Conservation (phyloP, 805 yeast genomes). For the Phaffomyces opuntiae region DNA sequence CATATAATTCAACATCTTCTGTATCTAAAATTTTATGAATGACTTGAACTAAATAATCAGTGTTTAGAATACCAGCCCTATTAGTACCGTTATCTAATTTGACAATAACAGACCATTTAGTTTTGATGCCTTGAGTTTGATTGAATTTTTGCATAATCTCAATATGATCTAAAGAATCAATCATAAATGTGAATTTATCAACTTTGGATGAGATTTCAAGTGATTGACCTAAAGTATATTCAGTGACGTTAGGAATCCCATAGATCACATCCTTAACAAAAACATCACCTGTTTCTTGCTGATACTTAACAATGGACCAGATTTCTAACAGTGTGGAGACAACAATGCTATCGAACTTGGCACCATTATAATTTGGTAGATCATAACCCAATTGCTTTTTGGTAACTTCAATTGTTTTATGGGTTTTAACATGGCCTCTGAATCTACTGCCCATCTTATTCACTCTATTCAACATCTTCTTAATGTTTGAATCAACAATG, state of each 20-base stretch:
- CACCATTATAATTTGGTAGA: slow-evolving; percentile 21
- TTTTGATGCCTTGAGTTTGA: slow-evolving; percentile 15
- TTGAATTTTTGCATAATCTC: slow-evolving; percentile 36
- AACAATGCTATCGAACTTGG: slow-evolving; percentile 42
- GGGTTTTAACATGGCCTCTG: slow-evolving; percentile 73
- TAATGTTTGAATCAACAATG: slow-evolving; percentile 34
- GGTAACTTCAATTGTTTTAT: slow-evolving; percentile 59
- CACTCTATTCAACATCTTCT: slow-evolving; percentile 40
- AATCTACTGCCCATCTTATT: slow-evolving; percentile 34
- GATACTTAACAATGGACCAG: slow-evolving; percentile 36
- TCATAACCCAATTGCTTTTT: slow-evolving; percentile 45
- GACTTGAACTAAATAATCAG: slow-evolving; percentile 28
- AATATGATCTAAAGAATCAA: slow-evolving; percentile 55
- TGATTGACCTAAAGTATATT: slow-evolving; percentile 41
- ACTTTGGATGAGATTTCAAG: slow-evolving; percentile 35
- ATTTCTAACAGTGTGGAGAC: slow-evolving; percentile 70
- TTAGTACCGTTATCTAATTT: slow-evolving; percentile 68
- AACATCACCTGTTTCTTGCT: slow-evolving; percentile 20
- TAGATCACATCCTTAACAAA: slow-evolving; percentile 42
- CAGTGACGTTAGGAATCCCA: slow-evolving; percentile 52
- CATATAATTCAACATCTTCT: slow-evolving; percentile 41
- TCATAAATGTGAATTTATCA: slow-evolving; percentile 44
- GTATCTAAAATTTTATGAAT: slow-evolving; percentile 27
- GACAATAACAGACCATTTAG: slow-evolving; percentile 56
- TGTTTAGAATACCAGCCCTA: slow-evolving; percentile 52